Percentiles rank a stretch among this genome's conserved stretches.
These are phyloP conservation scores for Ceraceosorus guamensis DNA, from an alignment of 1,284 basidiomycete genomes.

Conservation along the genomic window DNA sequence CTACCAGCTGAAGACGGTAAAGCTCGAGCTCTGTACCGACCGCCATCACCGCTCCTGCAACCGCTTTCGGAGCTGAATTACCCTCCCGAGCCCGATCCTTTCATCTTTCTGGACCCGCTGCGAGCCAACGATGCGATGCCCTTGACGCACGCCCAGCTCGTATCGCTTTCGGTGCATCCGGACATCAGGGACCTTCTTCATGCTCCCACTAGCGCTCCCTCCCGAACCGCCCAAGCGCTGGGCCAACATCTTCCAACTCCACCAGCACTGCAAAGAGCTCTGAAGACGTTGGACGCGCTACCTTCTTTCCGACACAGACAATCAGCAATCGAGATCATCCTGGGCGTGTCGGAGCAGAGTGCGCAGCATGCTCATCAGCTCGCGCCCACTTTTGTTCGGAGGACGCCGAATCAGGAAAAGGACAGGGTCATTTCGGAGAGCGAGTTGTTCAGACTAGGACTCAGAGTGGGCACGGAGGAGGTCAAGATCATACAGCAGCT, in stretches of 20 bases:
- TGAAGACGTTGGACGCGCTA: slow-evolving; percentile 35
- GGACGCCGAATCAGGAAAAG: background rate
- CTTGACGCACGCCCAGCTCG: slow-evolving; percentile 29
- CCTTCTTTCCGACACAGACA: slow-evolving; percentile 36
- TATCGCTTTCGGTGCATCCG: slow-evolving; percentile 10
- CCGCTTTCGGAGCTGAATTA: slow-evolving; percentile 30
- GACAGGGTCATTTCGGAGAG: slow-evolving; percentile 34
- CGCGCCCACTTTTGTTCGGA: slow-evolving; percentile 5
- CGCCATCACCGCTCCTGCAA: slow-evolving; percentile 25
- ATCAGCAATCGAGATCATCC: slow-evolving; percentile 44
- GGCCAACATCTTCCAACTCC: slow-evolving; percentile 13
- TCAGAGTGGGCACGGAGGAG: slow-evolving; percentile 38
- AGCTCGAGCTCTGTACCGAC: slow-evolving; percentile 17
- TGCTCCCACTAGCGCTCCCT: slow-evolving; percentile 23
- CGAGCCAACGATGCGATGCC: slow-evolving; percentile 43
- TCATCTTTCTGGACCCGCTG: slow-evolving; percentile 44
- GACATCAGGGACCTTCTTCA: no score
- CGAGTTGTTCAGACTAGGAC: slow-evolving; percentile 42
- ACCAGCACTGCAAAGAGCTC: slow-evolving; percentile 25
- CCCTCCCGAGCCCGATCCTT: slow-evolving; percentile 43
- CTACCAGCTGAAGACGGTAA: background rate
- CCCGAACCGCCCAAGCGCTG: slow-evolving; percentile 22
- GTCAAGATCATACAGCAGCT: slow-evolving; percentile 33
- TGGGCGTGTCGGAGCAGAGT: slow-evolving; percentile 31
- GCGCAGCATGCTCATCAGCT: slow-evolving; percentile 15